Evolutionary conservation across 192 early-diverging fungal genomes (phyloP), one percentile per base, ranked within the genome.

Genomic region (Bifiguratus adelaidae): DNA sequence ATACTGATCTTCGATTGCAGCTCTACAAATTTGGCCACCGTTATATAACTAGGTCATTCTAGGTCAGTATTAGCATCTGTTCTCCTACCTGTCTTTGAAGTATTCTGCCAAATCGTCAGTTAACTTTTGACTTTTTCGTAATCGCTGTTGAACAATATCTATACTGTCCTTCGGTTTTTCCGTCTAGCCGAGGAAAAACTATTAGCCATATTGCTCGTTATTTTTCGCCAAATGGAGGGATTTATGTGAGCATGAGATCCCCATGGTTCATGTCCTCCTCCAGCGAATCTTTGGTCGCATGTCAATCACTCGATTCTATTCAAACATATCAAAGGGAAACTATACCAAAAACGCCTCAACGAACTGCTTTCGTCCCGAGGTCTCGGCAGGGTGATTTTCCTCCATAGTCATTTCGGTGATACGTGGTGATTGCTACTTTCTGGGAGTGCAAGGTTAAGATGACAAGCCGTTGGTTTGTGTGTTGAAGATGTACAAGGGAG

Each of bases 21-120:
- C 70, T 43, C 70, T 73, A 56, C 0, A 21, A 24, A 15, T n/a
- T n/a, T n/a, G n/a, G n/a, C n/a, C n/a, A n/a, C n/a, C n/a, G n/a
- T n/a, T n/a, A n/a, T n/a, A n/a, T n/a, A n/a, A n/a, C n/a, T n/a
- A n/a, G n/a, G n/a, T n/a, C n/a, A n/a, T n/a, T n/a, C n/a, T n/a
- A n/a, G n/a, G n/a, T n/a, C n/a, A n/a, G n/a, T n/a, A n/a, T n/a
- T n/a, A n/a, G n/a, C n/a, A 4, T 3, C 25, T 6, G 32, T 11
- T 40, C 28, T 40, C 26, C 37, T 71, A 74, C 75, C 75, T 52
- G 41, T 77, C 75, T 52, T 58, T 60, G 41, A 74, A 67, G 23
- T 77, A 77, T 19, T 68, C 65, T 12, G 71, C 75, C 18, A 77
- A 27, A 27, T 77, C 71, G 7, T 69, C 72, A 51, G 71, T 67